Base-by-base conservation (phyloP, 2,329 filamentous ascomycete species). In the Penicillium sp. region DNA sequence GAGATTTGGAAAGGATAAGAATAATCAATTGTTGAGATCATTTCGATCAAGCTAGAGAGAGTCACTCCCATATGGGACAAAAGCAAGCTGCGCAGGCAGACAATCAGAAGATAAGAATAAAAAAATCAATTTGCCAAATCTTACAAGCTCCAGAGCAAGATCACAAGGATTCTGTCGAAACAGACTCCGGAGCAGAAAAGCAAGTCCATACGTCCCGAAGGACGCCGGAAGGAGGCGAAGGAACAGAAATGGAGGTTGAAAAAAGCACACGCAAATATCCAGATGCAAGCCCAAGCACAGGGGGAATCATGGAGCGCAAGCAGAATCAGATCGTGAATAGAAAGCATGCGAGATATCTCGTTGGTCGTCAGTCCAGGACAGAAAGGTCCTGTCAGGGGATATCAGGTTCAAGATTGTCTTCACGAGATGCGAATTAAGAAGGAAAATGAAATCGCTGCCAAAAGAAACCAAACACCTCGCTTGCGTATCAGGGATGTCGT, bases 391-490 rank as follows among this genome's bases (percentile, higher is more conserved):
- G 30, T n/a, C n/a, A n/a, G n/a, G n/a, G 25, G 29, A 38, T 31
- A 42, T 46, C 35, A 46, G 36, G 48, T 35, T 39, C 37, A 44
- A 50, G 44, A 51, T 43, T 48, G 49, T 42, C 45, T 43, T 44
- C 34, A 49, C 46, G 39, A 41, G 18, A 42, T 48, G 44, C 38
- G 35, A 51, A 47, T 41, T 34, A 54, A 40, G 42, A 31, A 44
- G 43, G 45, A 57, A 52, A 52, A 27, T 28, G 48, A 44, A 27
- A 31, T 38, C 51, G 53, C 54, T 48, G 45, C 52, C 50, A 57
- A 54, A 56, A 48, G 47, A 55, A 59, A 52, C 57, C 57, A 51
- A 61, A 61, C 59, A 59, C 59, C 59, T 52, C 50, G 58, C 57
- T 60, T 57, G 53, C 54, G 40, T 57, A 42, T 56, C 44, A 44